A percentile compares a stretch with the other conserved stretches of the same genome.
Evolutionary conservation across 2,329 filamentous ascomycete genomes (phyloP).

Genomic region (Truncatella angustata): DNA sequence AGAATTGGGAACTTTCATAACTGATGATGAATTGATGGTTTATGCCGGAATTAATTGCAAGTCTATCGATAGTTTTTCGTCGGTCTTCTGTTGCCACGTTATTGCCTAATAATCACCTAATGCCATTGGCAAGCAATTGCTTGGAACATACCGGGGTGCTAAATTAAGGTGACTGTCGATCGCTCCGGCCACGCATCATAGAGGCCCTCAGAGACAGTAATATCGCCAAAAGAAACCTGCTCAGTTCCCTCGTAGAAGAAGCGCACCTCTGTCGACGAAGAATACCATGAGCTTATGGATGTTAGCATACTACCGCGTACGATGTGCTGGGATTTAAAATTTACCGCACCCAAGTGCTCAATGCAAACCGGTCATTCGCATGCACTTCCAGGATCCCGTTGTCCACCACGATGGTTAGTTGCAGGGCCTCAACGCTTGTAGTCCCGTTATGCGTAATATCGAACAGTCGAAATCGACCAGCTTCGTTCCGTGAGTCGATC

Average conservation of each 20-base stretch:
- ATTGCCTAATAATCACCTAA: too few relatives aligned
- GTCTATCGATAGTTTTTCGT: too few relatives aligned
- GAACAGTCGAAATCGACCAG: constrained; percentile 37
- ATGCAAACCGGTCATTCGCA: constrained; percentile 38
- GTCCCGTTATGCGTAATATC: constrained; percentile 29
- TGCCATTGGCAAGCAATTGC: too few relatives aligned
- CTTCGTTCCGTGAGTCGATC: constrained; percentile 34
- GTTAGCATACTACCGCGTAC: constrained; percentile 14
- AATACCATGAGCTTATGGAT: constrained; percentile 32
- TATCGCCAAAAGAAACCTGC: constrained; percentile 29
- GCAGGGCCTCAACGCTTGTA: constrained; percentile 32
- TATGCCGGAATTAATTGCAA: too few relatives aligned
- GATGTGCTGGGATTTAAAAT: constrained; percentile 9
- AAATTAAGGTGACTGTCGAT: too few relatives aligned
- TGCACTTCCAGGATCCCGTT: constrained; percentile 37
- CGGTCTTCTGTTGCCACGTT: too few relatives aligned
- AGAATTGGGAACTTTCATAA: too few relatives aligned
- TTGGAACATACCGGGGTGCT: too few relatives aligned
- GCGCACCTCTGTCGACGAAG: constrained; percentile 29
- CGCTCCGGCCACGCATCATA: constrained; percentile 35
- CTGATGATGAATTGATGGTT: too few relatives aligned
- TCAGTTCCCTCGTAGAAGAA: constrained; percentile 34
- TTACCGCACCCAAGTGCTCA: constrained; percentile 42
- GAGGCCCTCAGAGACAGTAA: constrained; percentile 34
- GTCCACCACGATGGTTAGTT: constrained; percentile 40